A percentile compares a stretch with the other conserved stretches of the same genome.
These are phyloP conservation scores for Amaranthus tricolor DNA, from an alignment of 179 eudicot genomes.

Conservation along the genomic window DNA sequence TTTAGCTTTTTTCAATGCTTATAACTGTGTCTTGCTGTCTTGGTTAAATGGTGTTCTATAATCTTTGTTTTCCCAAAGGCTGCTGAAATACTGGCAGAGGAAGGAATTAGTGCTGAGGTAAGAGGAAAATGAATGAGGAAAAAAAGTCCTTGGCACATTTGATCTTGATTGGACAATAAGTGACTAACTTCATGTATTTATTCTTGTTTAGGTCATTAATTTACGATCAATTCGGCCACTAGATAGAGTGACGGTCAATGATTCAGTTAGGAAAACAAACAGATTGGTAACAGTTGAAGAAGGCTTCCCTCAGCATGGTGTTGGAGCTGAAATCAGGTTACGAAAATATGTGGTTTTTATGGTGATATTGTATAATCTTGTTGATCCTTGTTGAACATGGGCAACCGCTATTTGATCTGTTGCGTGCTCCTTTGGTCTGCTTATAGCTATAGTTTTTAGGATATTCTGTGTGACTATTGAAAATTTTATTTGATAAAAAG, in stretches of 20 bases:
- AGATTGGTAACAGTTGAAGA: conserved; percentile 37
- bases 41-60: background rate
- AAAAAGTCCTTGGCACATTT: background rate
- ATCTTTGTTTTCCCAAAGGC: conserved; percentile 32
- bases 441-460: background rate
- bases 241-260: conserved; percentile 32
- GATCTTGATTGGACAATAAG: background rate
- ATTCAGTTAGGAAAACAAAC: conserved; percentile 37
- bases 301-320: conserved; percentile 40
- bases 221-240: conserved; percentile 49
- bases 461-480: background rate
- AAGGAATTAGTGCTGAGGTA: conserved; percentile 81
- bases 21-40: background rate
- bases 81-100: conserved; percentile 62
- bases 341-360: background rate
- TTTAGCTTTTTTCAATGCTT: background rate
- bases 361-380: background rate
- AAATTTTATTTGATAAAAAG: background rate
- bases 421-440: background rate
- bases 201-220: conserved; percentile 49
- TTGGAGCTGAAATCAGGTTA: conserved; percentile 43
- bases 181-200: background rate
- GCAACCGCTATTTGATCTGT: background rate
- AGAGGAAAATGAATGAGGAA: background rate
- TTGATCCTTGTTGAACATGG: background rate